Conservation (phyloP, 2,329 filamentous ascomycete genomes). For the Boeremia lycopersici region DNA sequence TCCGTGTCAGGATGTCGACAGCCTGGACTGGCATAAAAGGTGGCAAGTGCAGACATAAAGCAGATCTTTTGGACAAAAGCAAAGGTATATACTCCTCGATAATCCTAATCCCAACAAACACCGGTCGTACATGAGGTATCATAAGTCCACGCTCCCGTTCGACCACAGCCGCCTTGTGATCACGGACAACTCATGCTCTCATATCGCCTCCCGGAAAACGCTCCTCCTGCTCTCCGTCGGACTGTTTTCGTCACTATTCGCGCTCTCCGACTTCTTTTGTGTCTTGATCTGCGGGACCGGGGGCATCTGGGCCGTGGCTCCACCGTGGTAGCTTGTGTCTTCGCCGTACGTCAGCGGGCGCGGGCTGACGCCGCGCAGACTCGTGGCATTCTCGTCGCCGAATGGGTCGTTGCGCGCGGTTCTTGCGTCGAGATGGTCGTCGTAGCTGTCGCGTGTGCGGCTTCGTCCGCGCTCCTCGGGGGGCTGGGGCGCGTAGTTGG, state of each 20-base stretch:
- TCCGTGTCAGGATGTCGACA: too few species aligned
- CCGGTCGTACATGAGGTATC: constrained; percentile 9
- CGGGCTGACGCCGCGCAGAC: constrained; percentile 74
- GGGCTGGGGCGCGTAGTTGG: constrained; percentile 37
- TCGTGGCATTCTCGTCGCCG: constrained; percentile 51
- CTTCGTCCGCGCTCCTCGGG: constrained; percentile 52
- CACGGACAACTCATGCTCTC: constrained; percentile 3
- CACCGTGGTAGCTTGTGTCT: constrained; percentile 45
- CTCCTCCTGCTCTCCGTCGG: constrained; percentile 70
- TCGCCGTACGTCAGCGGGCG: constrained; percentile 66
- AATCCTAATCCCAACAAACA: constrained; percentile 1
- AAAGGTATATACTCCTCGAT: constrained; percentile 11
- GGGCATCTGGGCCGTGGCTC: constrained; percentile 48
- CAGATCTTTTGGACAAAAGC: background rate
- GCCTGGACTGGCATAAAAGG: too few species aligned
- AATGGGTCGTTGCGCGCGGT: constrained; percentile 39
- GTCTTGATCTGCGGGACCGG: constrained; percentile 38
- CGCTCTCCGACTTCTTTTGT: constrained; percentile 40
- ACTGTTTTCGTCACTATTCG: constrained; percentile 56
- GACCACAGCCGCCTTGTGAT: background rate
- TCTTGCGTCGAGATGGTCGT: constrained; percentile 43
- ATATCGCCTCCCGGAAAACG: constrained; percentile 73
- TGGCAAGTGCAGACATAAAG: background rate
- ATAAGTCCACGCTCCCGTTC: background rate
- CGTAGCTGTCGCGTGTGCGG: constrained; percentile 54